These are phyloP conservation scores for Geotrichum carabidarum DNA, from an alignment of 1,139 yeast genomes.

Conservation along the genomic window DNA sequence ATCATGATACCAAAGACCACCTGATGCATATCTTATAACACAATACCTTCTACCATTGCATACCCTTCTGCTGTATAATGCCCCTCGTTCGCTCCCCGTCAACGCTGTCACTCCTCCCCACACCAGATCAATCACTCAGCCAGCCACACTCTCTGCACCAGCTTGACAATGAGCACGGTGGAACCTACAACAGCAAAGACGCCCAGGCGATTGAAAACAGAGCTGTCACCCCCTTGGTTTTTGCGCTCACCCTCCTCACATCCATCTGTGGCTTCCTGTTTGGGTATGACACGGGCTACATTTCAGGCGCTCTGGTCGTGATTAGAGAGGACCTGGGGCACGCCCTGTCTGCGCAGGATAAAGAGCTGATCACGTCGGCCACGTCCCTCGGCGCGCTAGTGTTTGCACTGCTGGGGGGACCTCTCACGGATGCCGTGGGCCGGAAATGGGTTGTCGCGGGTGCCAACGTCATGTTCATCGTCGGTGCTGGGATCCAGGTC, in stretches of 20 bases:
- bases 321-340: slow-evolving; percentile 59
- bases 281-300: slow-evolving; percentile 95
- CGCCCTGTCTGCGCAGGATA: slow-evolving; percentile 61
- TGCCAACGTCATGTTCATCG: slow-evolving; percentile 70
- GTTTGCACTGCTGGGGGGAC: slow-evolving; percentile 72
- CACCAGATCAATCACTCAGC: background rate
- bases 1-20: too few relatives aligned
- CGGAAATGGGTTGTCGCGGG: slow-evolving; percentile 74
- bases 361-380: slow-evolving; percentile 89
- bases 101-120: too few relatives aligned
- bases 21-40: too few relatives aligned
- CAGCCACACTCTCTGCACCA: background rate
- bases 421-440: slow-evolving; percentile 74
- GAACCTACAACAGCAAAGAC: background rate
- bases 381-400: slow-evolving; percentile 88
- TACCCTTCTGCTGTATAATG: too few relatives aligned
- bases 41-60: too few relatives aligned
- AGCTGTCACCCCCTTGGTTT: slow-evolving; percentile 49
- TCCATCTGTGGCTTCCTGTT: slow-evolving; percentile 94
- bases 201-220: slow-evolving; percentile 8
- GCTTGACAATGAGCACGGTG: background rate
- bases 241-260: slow-evolving; percentile 67
- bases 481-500: slow-evolving; percentile 80
- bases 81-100: too few relatives aligned
- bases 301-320: slow-evolving; percentile 83